A percentile compares a stretch with the other conserved stretches of the same genome.
Conservation (phyloP, 352 stramenopile genomes). For the Globisporangium middletonii region DNA sequence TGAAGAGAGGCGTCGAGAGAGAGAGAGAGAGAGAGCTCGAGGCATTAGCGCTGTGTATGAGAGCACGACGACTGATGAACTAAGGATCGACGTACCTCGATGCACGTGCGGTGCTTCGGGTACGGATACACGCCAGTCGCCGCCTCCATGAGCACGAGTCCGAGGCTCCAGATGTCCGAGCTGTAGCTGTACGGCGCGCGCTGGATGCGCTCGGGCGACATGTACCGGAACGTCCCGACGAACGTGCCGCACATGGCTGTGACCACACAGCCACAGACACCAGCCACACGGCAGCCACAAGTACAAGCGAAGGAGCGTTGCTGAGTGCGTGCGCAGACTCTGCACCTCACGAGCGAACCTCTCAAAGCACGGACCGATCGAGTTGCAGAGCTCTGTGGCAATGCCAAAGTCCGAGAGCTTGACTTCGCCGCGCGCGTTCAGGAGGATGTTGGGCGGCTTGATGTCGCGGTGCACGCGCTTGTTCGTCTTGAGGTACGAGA, state of each 20-base stretch:
- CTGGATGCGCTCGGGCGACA: slow-evolving; percentile 90
- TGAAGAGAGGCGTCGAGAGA: slow-evolving; percentile 1
- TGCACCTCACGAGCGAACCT: neutral
- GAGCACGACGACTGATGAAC: too few species aligned
- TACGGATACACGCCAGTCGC: slow-evolving; percentile 88
- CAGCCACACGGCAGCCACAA: neutral
- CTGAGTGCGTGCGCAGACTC: neutral
- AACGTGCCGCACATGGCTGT: slow-evolving; percentile 92
- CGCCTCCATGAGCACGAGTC: slow-evolving; percentile 89
- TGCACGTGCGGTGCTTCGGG: slow-evolving; percentile 66
- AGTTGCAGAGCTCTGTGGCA: slow-evolving; percentile 80
- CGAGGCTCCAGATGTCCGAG: slow-evolving; percentile 92
- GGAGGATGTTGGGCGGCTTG: slow-evolving; percentile 95
- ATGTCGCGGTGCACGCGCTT: slow-evolving; percentile 94
- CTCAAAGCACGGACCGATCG: slow-evolving; percentile 41
- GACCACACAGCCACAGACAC: neutral
- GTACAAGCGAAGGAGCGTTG: neutral
- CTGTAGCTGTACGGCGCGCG: slow-evolving; percentile 85
- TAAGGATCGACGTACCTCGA: slow-evolving; percentile 31
- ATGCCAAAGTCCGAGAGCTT: slow-evolving; percentile 98
- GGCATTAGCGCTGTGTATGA: too few species aligned
- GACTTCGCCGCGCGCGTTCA: slow-evolving; percentile 87
- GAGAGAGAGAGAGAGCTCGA: neutral
- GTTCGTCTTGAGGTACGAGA: slow-evolving; percentile 93
- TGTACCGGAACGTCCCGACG: slow-evolving; percentile 92